Conservation (phyloP, 148 eudicot species). For the Chenopodium formosanum region DNA sequence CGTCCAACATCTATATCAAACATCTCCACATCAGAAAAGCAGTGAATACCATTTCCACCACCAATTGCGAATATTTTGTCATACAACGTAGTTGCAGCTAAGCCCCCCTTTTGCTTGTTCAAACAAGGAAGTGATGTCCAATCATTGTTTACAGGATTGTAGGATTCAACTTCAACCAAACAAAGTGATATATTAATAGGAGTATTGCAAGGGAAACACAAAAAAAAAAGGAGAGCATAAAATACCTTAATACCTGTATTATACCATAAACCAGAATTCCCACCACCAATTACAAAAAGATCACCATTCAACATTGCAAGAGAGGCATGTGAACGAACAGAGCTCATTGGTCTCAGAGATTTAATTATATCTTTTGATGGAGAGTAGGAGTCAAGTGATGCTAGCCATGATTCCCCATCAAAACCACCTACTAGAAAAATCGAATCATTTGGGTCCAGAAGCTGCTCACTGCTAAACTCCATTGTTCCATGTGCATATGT, state of each 20-base stretch:
- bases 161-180: constrained; percentile 67
- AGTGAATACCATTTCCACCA: constrained; percentile 62
- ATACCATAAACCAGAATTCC: constrained; percentile 45
- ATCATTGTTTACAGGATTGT: constrained; percentile 43
- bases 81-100: constrained; percentile 58
- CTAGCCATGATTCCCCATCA: constrained; percentile 61
- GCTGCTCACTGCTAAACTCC: constrained; percentile 35
- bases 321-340: constrained; percentile 54
- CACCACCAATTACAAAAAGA: constrained; percentile 70
- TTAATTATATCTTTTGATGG: constrained; percentile 50
- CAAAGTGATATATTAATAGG: constrained; percentile 15
- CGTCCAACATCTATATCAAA: constrained; percentile 65
- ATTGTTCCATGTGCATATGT: constrained; percentile 10
- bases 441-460: constrained; percentile 35
- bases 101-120: constrained; percentile 53
- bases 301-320: constrained; percentile 56
- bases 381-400: constrained; percentile 56
- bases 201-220: neutral
- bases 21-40: constrained; percentile 83
- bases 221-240: constrained; percentile 11
- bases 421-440: constrained; percentile 66
- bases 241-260: constrained; percentile 53
- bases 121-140: constrained; percentile 63
- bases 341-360: constrained; percentile 57
- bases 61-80: constrained; percentile 78